These are phyloP conservation scores for Cercospora citrullina DNA, from an alignment of 2,329 filamentous ascomycete species.

Conservation along the genomic window DNA sequence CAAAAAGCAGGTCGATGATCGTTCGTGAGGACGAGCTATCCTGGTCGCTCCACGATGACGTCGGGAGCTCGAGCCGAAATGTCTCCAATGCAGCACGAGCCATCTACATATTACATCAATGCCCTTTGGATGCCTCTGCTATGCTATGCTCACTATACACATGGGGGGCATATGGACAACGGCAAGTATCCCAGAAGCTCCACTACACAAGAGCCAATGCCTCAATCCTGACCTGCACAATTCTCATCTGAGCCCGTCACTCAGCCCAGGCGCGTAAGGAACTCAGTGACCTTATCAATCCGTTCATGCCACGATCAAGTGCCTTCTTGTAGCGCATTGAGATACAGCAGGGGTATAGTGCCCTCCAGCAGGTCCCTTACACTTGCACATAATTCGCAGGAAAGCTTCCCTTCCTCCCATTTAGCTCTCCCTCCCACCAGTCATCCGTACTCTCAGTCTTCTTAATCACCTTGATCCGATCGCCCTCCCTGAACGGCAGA, in stretches of 20 bases:
- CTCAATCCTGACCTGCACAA: background rate
- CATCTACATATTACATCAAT: background rate
- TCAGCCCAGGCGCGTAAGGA: background rate
- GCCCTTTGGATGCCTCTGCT: background rate
- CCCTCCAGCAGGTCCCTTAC: background rate
- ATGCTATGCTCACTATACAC: background rate
- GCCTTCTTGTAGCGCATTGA: background rate
- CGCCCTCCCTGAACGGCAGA: slow-evolving; percentile 72
- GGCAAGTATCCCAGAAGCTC: background rate
- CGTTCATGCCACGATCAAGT: too few species aligned
- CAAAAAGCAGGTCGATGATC: slow-evolving; percentile 8
- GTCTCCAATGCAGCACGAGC: background rate
- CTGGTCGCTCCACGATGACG: background rate
- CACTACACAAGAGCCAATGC: background rate
- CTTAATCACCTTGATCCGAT: slow-evolving; percentile 73
- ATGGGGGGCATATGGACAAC: background rate
- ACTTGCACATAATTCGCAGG: slow-evolving; percentile 71
- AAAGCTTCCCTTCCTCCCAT: slow-evolving; percentile 68
- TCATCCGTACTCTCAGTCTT: slow-evolving; percentile 79
- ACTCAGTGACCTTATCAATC: too few species aligned
- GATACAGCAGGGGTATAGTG: background rate
- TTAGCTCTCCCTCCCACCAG: slow-evolving; percentile 82
- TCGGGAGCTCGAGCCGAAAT: slow-evolving; percentile 5
- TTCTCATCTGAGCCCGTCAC: background rate
- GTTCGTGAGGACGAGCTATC: slow-evolving; percentile 6